phyloP scores from a whole-genome alignment of 2,329 filamentous ascomycete species.

The Aureobasidium sp. region DNA sequence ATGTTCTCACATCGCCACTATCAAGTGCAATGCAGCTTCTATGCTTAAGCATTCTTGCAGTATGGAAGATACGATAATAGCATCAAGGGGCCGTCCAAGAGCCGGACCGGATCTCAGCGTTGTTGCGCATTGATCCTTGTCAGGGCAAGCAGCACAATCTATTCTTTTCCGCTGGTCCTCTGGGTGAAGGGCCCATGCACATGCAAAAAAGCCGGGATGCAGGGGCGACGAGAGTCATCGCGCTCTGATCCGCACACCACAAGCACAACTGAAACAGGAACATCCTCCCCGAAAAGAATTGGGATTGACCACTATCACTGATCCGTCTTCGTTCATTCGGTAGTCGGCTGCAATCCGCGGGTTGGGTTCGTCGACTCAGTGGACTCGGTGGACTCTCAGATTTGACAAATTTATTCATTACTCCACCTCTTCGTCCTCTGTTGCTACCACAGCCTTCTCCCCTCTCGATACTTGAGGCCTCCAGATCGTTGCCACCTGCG shows the following conservation, averaged over 20 bases:
- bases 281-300: not conserved
- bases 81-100: not conserved
- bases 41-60: too few species aligned
- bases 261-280: not conserved
- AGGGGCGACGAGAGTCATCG: not conserved
- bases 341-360: not conserved
- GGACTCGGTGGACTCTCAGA: not conserved
- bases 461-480: not conserved
- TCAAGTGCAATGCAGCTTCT: not conserved
- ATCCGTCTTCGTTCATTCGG: not conserved
- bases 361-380: not conserved
- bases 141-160: not conserved
- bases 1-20: not conserved
- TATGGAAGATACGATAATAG: too few species aligned
- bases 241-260: not conserved
- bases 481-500: not conserved
- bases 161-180: not conserved
- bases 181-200: not conserved
- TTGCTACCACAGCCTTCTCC: not conserved
- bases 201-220: not conserved
- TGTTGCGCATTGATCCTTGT: not conserved
- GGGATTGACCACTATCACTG: not conserved
- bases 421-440: not conserved
- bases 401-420: constrained; percentile 1
- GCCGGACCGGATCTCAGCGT: not conserved